Evolutionary conservation across 306 rosid species (phyloP).

Genomic region (Medicago ruthenica): DNA sequence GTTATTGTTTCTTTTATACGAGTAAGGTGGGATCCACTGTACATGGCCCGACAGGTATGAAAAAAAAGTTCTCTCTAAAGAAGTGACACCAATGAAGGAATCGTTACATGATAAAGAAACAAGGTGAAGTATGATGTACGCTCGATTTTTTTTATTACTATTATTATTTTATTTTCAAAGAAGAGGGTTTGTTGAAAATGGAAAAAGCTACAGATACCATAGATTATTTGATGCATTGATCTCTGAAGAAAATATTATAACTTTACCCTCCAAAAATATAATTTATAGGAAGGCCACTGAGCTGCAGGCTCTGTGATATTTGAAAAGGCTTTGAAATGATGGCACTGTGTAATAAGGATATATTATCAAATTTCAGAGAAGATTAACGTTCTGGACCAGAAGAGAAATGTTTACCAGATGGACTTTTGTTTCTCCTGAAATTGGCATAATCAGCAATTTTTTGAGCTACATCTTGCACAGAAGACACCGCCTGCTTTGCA

Average conservation of each 20-base stretch:
- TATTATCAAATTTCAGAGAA: slow-evolving; percentile 24
- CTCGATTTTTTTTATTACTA: too few species aligned
- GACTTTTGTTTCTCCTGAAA: slow-evolving; percentile 57
- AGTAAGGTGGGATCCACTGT: slow-evolving; percentile 9
- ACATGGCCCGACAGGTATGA: background rate
- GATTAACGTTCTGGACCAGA: slow-evolving; percentile 1
- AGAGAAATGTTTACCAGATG: slow-evolving; percentile 52
- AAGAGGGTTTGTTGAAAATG: slow-evolving; percentile 13
- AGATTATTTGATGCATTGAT: background rate
- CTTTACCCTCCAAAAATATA: background rate
- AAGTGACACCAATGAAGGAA: too few species aligned
- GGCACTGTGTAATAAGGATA: slow-evolving; percentile 14
- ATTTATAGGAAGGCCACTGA: background rate
- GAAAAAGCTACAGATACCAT: slow-evolving; percentile 10
- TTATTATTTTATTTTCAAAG: background rate
- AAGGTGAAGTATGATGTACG: too few species aligned
- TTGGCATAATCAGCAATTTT: slow-evolving; percentile 83
- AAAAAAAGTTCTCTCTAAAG: too few species aligned
- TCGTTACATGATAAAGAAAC: too few species aligned
- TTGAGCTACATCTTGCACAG: slow-evolving; percentile 84
- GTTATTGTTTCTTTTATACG: background rate
- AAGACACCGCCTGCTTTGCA: slow-evolving; percentile 84
- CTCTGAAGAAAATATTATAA: too few species aligned
- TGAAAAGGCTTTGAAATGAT: slow-evolving; percentile 21
- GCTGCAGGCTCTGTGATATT: background rate